A percentile compares a stretch with the other conserved stretches of the same genome.
phyloP scores from a whole-genome alignment of 306 rosid species.

The Vigna radiata region DNA sequence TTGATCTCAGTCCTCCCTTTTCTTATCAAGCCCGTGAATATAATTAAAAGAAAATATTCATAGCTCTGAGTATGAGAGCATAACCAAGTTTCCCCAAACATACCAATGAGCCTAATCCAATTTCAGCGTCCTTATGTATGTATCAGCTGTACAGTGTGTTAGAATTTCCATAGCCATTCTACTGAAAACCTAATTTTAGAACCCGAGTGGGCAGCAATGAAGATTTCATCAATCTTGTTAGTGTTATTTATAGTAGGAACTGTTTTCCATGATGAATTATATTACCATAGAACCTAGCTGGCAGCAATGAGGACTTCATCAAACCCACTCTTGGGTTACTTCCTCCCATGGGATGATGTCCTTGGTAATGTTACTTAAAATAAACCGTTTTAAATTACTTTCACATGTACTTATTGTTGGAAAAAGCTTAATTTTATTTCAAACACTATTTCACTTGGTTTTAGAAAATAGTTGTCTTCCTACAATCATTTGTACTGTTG shows the following conservation, averaged over 20 bases:
- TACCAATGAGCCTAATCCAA: neutral
- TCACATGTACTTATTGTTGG: slow-evolving; percentile 9
- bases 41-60: slow-evolving; percentile 19
- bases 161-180: slow-evolving; percentile 1
- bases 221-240: slow-evolving; percentile 4
- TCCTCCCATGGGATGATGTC: slow-evolving; percentile 1
- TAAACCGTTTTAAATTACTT: neutral
- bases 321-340: slow-evolving; percentile 12
- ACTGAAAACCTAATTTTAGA: slow-evolving; percentile 5
- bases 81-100: slow-evolving; percentile 5
- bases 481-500: too few species aligned
- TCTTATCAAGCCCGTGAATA: slow-evolving; percentile 23
- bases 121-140: neutral
- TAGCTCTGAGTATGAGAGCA: neutral
- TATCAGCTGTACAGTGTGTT: neutral
- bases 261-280: neutral
- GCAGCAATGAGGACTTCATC: slow-evolving; percentile 1
- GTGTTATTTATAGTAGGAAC: neutral
- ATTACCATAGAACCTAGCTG: slow-evolving; percentile 21
- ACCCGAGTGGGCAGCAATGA: slow-evolving; percentile 5
- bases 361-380: slow-evolving; percentile 22
- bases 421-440: neutral
- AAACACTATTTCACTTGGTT: too few species aligned
- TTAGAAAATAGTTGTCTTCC: too few species aligned
- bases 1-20: slow-evolving; percentile 6